Percentiles rank a stretch among this genome's conserved stretches.
These are phyloP conservation scores for Diplocarpon rosae DNA, from an alignment of 2,329 filamentous ascomycete species.

Conservation along the genomic window DNA sequence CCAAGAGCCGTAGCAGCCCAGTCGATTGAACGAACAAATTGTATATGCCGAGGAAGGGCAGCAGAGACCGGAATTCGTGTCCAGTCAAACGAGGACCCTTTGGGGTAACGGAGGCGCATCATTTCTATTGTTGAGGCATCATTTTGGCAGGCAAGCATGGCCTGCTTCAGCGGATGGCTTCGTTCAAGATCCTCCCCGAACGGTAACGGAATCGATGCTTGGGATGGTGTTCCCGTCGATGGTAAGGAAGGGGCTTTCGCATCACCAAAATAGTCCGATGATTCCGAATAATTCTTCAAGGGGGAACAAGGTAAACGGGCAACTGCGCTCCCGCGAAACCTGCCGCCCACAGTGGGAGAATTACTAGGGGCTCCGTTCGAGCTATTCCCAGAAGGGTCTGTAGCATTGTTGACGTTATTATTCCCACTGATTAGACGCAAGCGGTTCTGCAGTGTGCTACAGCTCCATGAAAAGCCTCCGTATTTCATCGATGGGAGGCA, in stretches of 20 bases:
- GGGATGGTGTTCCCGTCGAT: neutral
- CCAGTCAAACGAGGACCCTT: constrained; percentile 59
- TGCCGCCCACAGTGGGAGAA: constrained; percentile 15
- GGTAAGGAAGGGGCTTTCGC: neutral
- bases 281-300: constrained; percentile 11
- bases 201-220: constrained; percentile 3
- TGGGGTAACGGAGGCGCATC: constrained; percentile 10
- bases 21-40: constrained; percentile 59
- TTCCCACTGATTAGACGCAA: constrained; percentile 57
- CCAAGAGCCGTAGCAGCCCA: constrained; percentile 66
- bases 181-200: neutral
- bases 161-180: constrained; percentile 9
- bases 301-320: constrained; percentile 8
- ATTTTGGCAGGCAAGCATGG: constrained; percentile 12
- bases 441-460: constrained; percentile 55
- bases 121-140: constrained; percentile 7
- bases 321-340: constrained; percentile 2
- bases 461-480: constrained; percentile 58
- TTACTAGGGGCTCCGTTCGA: constrained; percentile 13
- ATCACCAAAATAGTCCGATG: constrained; percentile 24
- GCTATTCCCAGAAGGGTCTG: constrained; percentile 13
- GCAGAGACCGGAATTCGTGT: constrained; percentile 56
- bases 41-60: constrained; percentile 58
- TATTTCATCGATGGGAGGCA: constrained; percentile 46
- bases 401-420: constrained; percentile 23